A percentile compares a stretch with the other conserved stretches of the same genome.
Conservation (phyloP, 2,329 filamentous ascomycete genomes). For the Onygenales sp. region DNA sequence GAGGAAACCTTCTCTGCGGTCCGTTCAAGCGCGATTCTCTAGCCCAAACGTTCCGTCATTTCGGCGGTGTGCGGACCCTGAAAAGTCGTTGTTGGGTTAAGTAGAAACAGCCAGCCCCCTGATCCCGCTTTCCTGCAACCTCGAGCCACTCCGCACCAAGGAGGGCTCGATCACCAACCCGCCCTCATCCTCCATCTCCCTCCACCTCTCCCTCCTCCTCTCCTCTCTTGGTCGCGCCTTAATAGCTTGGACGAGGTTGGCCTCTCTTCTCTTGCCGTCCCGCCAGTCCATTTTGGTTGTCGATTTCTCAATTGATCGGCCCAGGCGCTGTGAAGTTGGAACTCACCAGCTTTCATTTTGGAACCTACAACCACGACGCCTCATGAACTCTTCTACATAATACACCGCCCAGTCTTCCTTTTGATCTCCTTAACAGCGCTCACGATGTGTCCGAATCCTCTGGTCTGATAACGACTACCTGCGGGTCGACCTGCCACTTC, state of each 20-base stretch:
- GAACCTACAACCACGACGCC: background rate
- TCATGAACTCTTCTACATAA: background rate
- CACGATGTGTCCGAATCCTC: background rate
- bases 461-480: background rate
- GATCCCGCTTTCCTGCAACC: background rate
- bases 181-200: background rate
- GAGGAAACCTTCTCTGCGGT: background rate
- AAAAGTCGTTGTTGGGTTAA: background rate
- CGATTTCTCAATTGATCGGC: background rate
- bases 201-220: background rate
- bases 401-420: background rate
- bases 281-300: background rate
- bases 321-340: background rate
- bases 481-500: background rate
- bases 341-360: background rate
- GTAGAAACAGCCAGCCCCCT: background rate
- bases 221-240: background rate
- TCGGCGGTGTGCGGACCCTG: constrained; percentile 2
- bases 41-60: background rate
- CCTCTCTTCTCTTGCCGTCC: background rate
- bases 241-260: background rate
- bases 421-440: background rate
- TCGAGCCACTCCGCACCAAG: background rate
- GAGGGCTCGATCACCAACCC: background rate
- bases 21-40: background rate